Base-by-base conservation (phyloP, 1,284 basidiomycete genomes). In the Puccinia coronata region DNA sequence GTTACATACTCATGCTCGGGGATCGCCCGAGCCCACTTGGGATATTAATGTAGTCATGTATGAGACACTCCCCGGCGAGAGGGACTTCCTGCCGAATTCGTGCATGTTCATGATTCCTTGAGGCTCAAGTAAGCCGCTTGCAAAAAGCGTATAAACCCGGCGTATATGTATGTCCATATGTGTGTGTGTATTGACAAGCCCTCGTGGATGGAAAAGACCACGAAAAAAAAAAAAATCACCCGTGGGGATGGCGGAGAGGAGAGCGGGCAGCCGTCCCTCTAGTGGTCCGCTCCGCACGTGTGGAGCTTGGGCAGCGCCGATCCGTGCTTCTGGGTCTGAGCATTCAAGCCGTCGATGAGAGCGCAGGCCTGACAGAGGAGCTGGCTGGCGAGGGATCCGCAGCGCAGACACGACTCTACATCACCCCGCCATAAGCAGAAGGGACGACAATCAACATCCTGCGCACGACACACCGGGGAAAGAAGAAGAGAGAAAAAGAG, bases 401-500 rank as follows among this genome's bases (percentile, higher is more conserved):
- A 98, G 63, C 94, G 89, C 84, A 91, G 88, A 85, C 95, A 97
- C 18, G 90, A 94, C 87, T 94, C 95, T 96, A 85, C 9, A 53
- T 57, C 51, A 28, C 9, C 49, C 47, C n/a, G n/a, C n/a, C n/a
- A n/a, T n/a, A n/a, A n/a, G 47, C 6, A 67, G 28, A 18, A 23
- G 28, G n/a, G 25, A 14, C 31, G 51, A 87, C 91, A 86, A 86
- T 94, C 20, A n/a, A 39, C 34, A 63, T 16, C 18, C 59, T 39
- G n/a, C n/a, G n/a, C n/a, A n/a, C n/a, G n/a, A n/a, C n/a, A n/a
- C n/a, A n/a, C n/a, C n/a, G n/a, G n/a, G n/a, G n/a, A n/a, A n/a
- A n/a, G n/a, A n/a, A 14, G 14, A 31, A 34, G 16, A 59, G 36
- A 34, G 1, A 34, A 31, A 39, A 57, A n/a, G 25, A 51, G 36